These are phyloP conservation scores for Rhinocladiella similis DNA, from an alignment of 2,329 filamentous ascomycete genomes.

Conservation along the genomic window DNA sequence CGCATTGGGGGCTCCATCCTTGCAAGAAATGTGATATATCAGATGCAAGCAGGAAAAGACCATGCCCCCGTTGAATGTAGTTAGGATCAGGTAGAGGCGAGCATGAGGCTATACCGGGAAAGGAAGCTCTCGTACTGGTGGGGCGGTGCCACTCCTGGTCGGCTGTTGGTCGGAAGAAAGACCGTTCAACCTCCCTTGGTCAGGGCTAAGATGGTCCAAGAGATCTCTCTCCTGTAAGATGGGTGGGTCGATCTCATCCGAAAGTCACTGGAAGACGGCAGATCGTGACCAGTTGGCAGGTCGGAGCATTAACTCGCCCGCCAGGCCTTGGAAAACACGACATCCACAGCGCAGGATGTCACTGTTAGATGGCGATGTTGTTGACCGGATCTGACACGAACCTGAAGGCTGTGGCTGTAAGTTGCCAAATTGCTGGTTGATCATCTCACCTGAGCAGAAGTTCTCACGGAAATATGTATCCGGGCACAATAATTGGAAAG, in stretches of 20 bases:
- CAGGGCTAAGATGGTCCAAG: not conserved
- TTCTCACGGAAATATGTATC: too few species aligned
- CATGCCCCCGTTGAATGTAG: not conserved
- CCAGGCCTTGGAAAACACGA: not conserved
- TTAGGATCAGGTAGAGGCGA: not conserved
- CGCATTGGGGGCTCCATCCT: conserved; percentile 2
- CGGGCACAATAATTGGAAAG: too few species aligned
- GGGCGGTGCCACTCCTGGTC: not conserved
- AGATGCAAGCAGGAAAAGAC: not conserved
- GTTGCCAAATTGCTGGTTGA: too few species aligned
- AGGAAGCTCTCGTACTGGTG: conserved; percentile 1
- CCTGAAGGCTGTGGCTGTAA: too few species aligned
- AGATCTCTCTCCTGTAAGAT: not conserved
- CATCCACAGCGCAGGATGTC: not conserved
- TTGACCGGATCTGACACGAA: too few species aligned
- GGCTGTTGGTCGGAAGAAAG: not conserved
- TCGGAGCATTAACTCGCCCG: not conserved
- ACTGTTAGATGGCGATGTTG: not conserved
- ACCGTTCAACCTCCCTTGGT: conserved; percentile 1
- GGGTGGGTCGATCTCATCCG: not conserved
- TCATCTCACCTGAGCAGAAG: too few species aligned
- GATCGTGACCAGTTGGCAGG: not conserved
- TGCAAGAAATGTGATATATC: conserved; percentile 18
- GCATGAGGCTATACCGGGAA: not conserved
- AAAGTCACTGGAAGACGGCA: not conserved